Percentiles rank a stretch among this genome's conserved stretches.
These are phyloP conservation scores for Polytrichum formosum DNA, from an alignment of 225 moss, liverwort and hornwort genomes.

Conservation along the genomic window DNA sequence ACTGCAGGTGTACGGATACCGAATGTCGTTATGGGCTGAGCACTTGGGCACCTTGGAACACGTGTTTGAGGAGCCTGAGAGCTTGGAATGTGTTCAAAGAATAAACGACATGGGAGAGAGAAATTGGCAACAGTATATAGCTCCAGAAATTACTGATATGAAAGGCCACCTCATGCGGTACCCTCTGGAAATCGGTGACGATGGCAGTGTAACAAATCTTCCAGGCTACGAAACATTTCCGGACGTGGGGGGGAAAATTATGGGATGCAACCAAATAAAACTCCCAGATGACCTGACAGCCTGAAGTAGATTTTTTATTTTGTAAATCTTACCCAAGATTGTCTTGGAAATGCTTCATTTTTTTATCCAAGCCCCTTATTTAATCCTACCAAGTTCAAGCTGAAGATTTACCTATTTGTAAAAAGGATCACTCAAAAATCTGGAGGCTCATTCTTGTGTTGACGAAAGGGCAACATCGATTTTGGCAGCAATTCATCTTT, in stretches of 20 bases:
- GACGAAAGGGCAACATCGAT: too few species aligned
- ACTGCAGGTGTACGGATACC: slow-evolving; percentile 79
- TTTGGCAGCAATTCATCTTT: too few species aligned
- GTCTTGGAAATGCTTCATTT: too few species aligned
- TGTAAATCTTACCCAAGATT: too few species aligned
- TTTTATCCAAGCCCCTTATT: too few species aligned
- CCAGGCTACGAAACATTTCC: slow-evolving; percentile 63
- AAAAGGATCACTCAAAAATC: too few species aligned
- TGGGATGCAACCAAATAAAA: slow-evolving; percentile 56
- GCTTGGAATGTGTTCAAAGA: slow-evolving; percentile 71
- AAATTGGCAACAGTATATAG: slow-evolving; percentile 70
- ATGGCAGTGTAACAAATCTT: slow-evolving; percentile 53
- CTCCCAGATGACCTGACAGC: slow-evolving; percentile 57
- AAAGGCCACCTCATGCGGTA: slow-evolving; percentile 73
- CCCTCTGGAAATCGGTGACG: slow-evolving; percentile 54
- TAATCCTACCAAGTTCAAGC: too few species aligned
- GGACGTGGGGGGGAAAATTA: slow-evolving; percentile 85
- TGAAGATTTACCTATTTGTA: too few species aligned
- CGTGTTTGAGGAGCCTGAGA: slow-evolving; percentile 59
- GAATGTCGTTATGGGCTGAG: slow-evolving; percentile 90
- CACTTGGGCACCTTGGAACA: slow-evolving; percentile 63
- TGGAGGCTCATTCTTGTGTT: too few species aligned
- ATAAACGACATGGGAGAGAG: slow-evolving; percentile 66
- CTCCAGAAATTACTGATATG: slow-evolving; percentile 73
- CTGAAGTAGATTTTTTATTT: neutral